A percentile compares a stretch with the other conserved stretches of the same genome.
Conservation (phyloP, 2,329 filamentous ascomycete genomes). For the Stagonosporopsis rhizophila region DNA sequence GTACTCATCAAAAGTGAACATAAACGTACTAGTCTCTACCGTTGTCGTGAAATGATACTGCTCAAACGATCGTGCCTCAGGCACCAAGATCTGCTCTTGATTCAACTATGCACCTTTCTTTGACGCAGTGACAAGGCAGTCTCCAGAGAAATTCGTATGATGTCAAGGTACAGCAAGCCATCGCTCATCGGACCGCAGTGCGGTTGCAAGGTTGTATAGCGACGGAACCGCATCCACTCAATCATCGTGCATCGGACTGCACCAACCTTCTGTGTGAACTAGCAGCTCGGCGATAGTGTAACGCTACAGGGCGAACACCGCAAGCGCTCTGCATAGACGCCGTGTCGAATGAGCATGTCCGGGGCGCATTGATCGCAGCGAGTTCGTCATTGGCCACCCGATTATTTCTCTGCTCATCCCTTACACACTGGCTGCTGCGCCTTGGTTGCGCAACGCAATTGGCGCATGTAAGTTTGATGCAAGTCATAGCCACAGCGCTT, state of each 20-base stretch:
- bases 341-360: neutral
- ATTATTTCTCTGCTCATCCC: neutral
- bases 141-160: neutral
- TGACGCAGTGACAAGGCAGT: neutral
- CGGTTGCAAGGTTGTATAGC: neutral
- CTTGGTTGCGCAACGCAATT: neutral
- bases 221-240: slow-evolving; percentile 3
- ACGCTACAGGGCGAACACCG: neutral
- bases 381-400: neutral
- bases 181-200: neutral
- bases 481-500: slow-evolving; percentile 8
- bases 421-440: neutral
- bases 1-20: neutral
- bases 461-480: neutral
- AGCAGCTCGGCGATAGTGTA: neutral
- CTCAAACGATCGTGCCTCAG: neutral
- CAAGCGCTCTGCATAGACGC: neutral
- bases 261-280: neutral
- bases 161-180: neutral
- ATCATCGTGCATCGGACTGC: slow-evolving; percentile 1
- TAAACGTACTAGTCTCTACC: neutral
- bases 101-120: neutral
- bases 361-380: neutral
- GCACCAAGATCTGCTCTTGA: neutral
- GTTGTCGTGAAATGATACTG: neutral